Percentiles rank a stretch among this genome's conserved stretches.
phyloP scores from a whole-genome alignment of 768 basidiomycete genomes.

The Mycena haematopus region DNA sequence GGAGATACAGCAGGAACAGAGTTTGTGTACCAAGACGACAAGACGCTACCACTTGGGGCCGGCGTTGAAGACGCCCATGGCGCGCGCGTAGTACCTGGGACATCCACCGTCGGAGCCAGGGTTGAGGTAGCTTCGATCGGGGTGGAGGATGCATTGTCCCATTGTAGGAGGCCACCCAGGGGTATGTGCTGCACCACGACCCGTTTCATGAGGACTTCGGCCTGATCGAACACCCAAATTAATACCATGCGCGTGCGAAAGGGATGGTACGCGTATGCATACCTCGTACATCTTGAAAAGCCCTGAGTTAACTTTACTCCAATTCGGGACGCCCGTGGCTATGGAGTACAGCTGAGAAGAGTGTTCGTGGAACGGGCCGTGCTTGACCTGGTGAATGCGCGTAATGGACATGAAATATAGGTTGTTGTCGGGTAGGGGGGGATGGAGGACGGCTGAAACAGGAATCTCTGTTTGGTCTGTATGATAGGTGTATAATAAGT shows the following conservation, averaged over 20 bases:
- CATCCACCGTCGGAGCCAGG: neutral
- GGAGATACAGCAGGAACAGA: conserved; percentile 1
- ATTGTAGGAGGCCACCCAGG: conserved; percentile 80
- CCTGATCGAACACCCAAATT: conserved; percentile 45
- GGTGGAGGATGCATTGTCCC: conserved; percentile 45
- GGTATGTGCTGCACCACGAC: conserved; percentile 97
- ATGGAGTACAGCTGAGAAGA: conserved; percentile 90
- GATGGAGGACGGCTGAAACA: conserved; percentile 66
- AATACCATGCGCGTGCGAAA: neutral
- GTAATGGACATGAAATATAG: conserved; percentile 81
- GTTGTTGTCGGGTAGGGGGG: conserved; percentile 68
- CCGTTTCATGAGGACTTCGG: conserved; percentile 90
- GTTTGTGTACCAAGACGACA: conserved; percentile 22
- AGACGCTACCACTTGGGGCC: neutral
- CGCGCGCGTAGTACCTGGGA: conserved; percentile 21
- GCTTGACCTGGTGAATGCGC: conserved; percentile 82
- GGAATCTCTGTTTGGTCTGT: conserved; percentile 69
- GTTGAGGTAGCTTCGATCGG: neutral
- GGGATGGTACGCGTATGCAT: conserved; percentile 36
- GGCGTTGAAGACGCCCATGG: conserved; percentile 20
- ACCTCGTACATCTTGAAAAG: conserved; percentile 95
- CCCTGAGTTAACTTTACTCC: conserved; percentile 90
- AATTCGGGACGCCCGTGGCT: conserved; percentile 86
- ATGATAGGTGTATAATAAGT: conserved; percentile 26
- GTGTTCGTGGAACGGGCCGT: conserved; percentile 91